Evolutionary conservation across 306 rosid genomes (phyloP), one percentile per base, ranked within the genome.

Genomic region (Glycyrrhiza uralensis): DNA sequence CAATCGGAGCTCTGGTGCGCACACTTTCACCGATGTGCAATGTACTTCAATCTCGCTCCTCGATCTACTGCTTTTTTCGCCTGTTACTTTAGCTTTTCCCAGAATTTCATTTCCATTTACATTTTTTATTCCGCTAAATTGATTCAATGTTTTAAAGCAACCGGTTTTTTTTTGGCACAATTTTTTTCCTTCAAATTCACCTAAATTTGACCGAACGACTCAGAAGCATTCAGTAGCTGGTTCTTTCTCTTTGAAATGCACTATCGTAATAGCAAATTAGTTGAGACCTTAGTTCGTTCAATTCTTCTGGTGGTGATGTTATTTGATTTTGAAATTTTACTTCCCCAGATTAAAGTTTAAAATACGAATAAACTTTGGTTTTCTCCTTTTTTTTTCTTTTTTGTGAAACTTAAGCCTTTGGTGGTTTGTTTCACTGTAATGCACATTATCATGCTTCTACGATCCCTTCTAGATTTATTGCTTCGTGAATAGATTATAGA

Each of bases 11-110:
- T 24, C 38, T 75, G 38, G 18, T 62, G 66, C 76, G 63, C 74
- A 54, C 56, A 61, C 54, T 69, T 23, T 50, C 17, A 28, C 62
- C 67, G 23, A 67, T 79, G 17, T 52, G 72, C 90, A 84, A 76
- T 83, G 84, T 41, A 51, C 44, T 62, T 75, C 66, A 66, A 7
- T 82, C 86, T 50, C 63, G 51, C 69, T 22, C 41, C 77, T 79
- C 75, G 93, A 93, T 93, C 98, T 80, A 61, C 79, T 61, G 44
- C 79, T 83, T 66, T 82, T 56, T 81, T 67, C 84, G 54, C 61
- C 78, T 69, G 81, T 80, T 83, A 74, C 79, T 80, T 81, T 77
- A 33, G 26, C 55, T 78, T 44, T 67, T 59, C 17, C 61, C 46
- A 13, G 7, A 45, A n/a, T 42, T 60, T 47, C 58, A 39, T 19